Base-by-base conservation (phyloP, 306 rosid species). In the Vachellia collinsii region DNA sequence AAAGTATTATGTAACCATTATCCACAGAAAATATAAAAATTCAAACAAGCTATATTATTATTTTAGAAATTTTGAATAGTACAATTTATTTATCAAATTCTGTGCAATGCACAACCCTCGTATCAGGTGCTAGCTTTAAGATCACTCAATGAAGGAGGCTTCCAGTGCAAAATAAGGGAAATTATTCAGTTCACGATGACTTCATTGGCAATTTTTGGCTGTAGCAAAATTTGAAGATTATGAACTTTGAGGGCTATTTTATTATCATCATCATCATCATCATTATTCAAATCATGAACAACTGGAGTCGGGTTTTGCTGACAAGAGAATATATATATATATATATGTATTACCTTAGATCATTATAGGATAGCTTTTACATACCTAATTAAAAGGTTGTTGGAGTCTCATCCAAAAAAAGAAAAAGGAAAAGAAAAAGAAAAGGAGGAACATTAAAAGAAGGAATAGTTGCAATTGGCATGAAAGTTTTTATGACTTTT, bases 131-230 rank as follows among this genome's bases (percentile, higher is more conserved):
- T 41, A 47, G 13, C 5, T 47, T 12, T 3, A 47, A 43, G 12
- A 47, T 12, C 17, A 47, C 17, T 13, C 5, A 3, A 13, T 47
- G 53, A 47, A 47, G 17, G 53, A 47, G 53, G 53, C 53, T 47
- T 47, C 53, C 5, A 47, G 53, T 47, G 53, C 19, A 12, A 13
- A 47, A 47, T 11, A 47, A 4, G 53, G 53, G 17, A 47, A 47
- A 5, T 13, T 11, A 47, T 47, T 47, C 53, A 47, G 75, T 74
- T 78, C 81, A 88, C 77, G 58, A 81, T 86, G 74, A 76, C 80
- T 76, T 62, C 56, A 64, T 48, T 8, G 66, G 11, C 67, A 80
- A 83, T 50, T 48, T 77, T 29, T 47, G 6, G 17, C 11, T 59
- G n/a, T 76, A 64, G 39, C 46, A 34, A 59, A 66, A n/a, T 37